Evolutionary conservation across 2,329 filamentous ascomycete species (phyloP).

Genomic region (Calonectria hawksworthii): DNA sequence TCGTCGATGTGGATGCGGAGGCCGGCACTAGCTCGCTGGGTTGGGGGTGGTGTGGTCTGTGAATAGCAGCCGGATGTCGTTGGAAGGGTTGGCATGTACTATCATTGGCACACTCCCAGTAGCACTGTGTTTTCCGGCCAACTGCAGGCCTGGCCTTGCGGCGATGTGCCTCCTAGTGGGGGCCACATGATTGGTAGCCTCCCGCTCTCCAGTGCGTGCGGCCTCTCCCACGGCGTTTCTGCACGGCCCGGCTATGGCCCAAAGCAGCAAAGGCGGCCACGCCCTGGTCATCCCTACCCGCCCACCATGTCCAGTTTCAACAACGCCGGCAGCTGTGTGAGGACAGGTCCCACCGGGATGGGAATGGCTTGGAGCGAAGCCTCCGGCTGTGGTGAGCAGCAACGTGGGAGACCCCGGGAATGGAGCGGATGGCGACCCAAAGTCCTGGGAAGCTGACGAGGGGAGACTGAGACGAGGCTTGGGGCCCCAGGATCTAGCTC

Average conservation of each 20-base stretch:
- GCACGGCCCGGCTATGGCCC: constrained; percentile 37
- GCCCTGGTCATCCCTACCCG: constrained; percentile 27
- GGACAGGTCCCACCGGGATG: constrained; percentile 24
- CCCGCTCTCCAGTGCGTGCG: constrained; percentile 34
- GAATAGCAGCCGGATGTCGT: constrained; percentile 24
- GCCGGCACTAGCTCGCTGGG: constrained; percentile 43
- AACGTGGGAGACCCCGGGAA: constrained; percentile 18
- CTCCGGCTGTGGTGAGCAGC: constrained; percentile 14
- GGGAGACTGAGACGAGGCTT: constrained; percentile 29
- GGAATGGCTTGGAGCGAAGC: constrained; percentile 24
- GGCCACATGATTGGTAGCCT: constrained; percentile 52
- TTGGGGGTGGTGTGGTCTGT: constrained; percentile 42
- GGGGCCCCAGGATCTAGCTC: constrained; percentile 33
- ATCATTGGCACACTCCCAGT: neutral
- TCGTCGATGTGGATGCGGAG: constrained; percentile 47
- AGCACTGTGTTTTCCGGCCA: constrained; percentile 18
- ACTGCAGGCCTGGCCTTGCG: constrained; percentile 36
- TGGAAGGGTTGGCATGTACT: constrained; percentile 3
- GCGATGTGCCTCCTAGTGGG: constrained; percentile 32
- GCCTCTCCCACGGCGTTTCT: constrained; percentile 35
- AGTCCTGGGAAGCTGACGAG: constrained; percentile 5
- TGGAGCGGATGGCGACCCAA: neutral
- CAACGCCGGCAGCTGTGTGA: constrained; percentile 2
- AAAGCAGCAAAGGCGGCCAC: constrained; percentile 33
- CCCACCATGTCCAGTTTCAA: constrained; percentile 18